These are phyloP conservation scores for Naematelia encephala DNA, from an alignment of 768 basidiomycete species.

Conservation along the genomic window DNA sequence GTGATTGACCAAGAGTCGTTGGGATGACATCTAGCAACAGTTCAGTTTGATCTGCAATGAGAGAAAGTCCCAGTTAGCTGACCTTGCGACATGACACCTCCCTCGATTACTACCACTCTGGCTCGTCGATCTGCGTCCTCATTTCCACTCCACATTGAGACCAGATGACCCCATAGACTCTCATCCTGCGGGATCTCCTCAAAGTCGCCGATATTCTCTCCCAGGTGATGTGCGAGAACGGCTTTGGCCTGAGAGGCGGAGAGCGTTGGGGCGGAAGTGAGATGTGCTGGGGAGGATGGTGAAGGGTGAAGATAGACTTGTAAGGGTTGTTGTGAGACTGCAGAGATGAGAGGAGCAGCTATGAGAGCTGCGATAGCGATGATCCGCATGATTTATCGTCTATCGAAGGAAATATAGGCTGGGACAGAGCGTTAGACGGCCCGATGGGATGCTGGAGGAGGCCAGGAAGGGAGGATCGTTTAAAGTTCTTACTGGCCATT, in stretches of 20 bases:
- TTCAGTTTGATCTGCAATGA: constrained; percentile 3
- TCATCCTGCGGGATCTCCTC: constrained; percentile 46
- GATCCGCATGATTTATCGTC: constrained; percentile 7
- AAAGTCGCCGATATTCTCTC: constrained; percentile 32
- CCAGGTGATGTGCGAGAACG: constrained; percentile 44
- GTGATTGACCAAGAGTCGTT: constrained; percentile 23
- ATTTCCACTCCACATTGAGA: constrained; percentile 30
- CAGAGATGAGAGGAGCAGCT: constrained; percentile 3
- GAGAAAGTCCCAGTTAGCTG: not conserved
- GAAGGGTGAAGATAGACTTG: constrained; percentile 47
- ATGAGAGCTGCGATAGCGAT: not conserved
- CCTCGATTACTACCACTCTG: constrained; percentile 45
- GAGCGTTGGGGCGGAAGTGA: constrained; percentile 33
- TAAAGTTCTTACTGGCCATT: not conserved
- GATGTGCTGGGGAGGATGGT: constrained; percentile 17
- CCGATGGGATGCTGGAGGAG: not conserved
- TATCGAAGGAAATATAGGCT: too few species aligned
- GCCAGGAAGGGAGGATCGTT: not conserved
- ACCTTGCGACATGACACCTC: constrained; percentile 40
- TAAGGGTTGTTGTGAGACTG: constrained; percentile 32
- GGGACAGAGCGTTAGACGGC: not conserved
- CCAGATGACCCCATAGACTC: constrained; percentile 37
- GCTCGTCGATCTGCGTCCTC: constrained; percentile 12
- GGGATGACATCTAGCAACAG: constrained; percentile 36
- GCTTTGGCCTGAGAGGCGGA: constrained; percentile 43